These are phyloP conservation scores for Odontarrhena argentea DNA, from an alignment of 345 rosid species.

Conservation along the genomic window DNA sequence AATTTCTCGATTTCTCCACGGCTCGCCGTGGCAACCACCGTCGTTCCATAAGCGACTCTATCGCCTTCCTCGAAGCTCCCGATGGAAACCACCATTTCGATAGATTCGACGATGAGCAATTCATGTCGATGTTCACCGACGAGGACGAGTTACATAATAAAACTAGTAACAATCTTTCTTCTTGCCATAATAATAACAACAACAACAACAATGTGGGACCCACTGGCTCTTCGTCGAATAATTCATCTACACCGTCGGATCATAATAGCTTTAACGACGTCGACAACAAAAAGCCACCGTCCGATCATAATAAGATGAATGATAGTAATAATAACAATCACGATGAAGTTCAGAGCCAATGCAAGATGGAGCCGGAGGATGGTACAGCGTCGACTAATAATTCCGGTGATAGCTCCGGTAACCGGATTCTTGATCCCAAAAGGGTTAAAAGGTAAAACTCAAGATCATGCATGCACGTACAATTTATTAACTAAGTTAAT, in stretches of 20 bases:
- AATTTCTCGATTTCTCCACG: slow-evolving; percentile 82
- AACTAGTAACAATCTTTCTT: background rate
- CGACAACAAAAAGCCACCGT: slow-evolving; percentile 48
- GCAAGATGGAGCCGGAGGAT: slow-evolving; percentile 45
- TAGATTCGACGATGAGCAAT: slow-evolving; percentile 75
- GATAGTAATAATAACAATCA: slow-evolving; percentile 22
- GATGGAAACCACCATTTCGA: slow-evolving; percentile 47
- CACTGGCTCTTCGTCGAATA: slow-evolving; percentile 58
- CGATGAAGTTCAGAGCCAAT: slow-evolving; percentile 64
- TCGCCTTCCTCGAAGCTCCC: slow-evolving; percentile 61
- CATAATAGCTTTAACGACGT: slow-evolving; percentile 64
- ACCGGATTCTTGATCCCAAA: slow-evolving; percentile 69
- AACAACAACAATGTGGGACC: slow-evolving; percentile 49
- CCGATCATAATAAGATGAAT: slow-evolving; percentile 39
- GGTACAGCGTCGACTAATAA: slow-evolving; percentile 36
- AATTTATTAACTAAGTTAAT: slow-evolving; percentile 5
- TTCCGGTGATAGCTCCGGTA: slow-evolving; percentile 41
- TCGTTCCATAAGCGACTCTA: slow-evolving; percentile 78
- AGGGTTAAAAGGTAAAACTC: slow-evolving; percentile 73
- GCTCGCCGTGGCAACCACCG: slow-evolving; percentile 67
- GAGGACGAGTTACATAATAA: slow-evolving; percentile 37
- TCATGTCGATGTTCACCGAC: slow-evolving; percentile 78
- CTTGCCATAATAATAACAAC: slow-evolving; percentile 21
- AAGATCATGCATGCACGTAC: slow-evolving; percentile 44
- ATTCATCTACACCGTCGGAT: slow-evolving; percentile 75